Base-by-base conservation (phyloP, 1,284 basidiomycete species). In the Boletellus deceptivus region DNA sequence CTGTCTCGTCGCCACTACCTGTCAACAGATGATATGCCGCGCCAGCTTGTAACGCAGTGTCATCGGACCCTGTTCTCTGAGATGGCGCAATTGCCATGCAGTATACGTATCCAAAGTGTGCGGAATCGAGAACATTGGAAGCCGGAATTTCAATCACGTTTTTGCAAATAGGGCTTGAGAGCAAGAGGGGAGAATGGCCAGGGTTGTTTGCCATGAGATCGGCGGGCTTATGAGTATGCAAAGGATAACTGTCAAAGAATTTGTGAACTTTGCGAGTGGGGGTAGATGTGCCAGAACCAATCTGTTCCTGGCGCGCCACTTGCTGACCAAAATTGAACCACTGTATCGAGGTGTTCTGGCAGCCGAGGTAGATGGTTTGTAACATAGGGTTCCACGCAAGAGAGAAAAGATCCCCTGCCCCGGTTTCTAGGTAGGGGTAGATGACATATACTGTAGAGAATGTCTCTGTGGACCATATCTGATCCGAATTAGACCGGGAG, bases 61-160 rank as follows among this genome's bases (percentile, higher is more conserved):
- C 66, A 51, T 72, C 63, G 8, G 67, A 71, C 22, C 72, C 71
- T 48, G 71, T 70, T 43, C 70, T 61, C 10, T 63, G 65, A 27
- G 70, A 71, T 17, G 77, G 77, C 8, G 87, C 64, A 33, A 87
- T 71, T 1, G 82, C 73, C 76, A 98, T 85, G 58, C 89, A 92
- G 65, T 98, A 98, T 14, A 98, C 80, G 65, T 98, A 98, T 10
- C 95, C 95, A 68, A 85, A 93, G 68, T 98, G 95, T 1, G 94
- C 95, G 3, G 90, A 89, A 58, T 90, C 85, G 31, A 93, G 75
- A 17, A 91, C 85, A 58, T 89, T 88, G 47, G 75, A 74, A 11
- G 80, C 73, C 5, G 83, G 79, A 24, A 94, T 82, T 50, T 79
- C 74, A 17, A 89, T 63, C 14, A 68, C 46, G 13, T 69, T 62